Evolutionary conservation across 202 grass and related monocot species (phyloP), one percentile per base, ranked within the genome.

Genomic region (Brachypodium distachyon): DNA sequence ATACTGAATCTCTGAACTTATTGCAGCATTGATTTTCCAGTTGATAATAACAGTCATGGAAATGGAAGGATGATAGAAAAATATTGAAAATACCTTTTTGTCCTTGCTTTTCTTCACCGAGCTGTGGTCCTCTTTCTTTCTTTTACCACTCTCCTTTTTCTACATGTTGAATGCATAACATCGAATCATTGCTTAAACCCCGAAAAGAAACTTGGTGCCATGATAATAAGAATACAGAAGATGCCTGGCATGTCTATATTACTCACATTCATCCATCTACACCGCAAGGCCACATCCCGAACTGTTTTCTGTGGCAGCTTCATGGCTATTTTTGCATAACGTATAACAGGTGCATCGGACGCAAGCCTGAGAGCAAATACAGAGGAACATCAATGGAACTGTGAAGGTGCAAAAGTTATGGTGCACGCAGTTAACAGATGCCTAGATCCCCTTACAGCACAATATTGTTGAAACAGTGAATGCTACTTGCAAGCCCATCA

Each of bases 81-180:
- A 41, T 43, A 65, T 42, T 11, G 28, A 63, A 23, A 80, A 26
- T n/a, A 99, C 96, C 92, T 99, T 99, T 88, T 95, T 99, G 69
- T 99, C 96, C 81, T 99, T 99, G 89, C 63, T 95, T 88, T 98
- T 99, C 83, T 87, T 99, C 33, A 85, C 29, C 4, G 89, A 88
- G 77, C 68, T 93, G 79, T 98, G 91, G n/a, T 99, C 96, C 43
- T 99, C 92, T 75, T 99, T 96, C 78, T 93, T 99, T 87, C 96
- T 89, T 80, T 99, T 99, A 39, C 87, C 83, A 68, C 83, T 99
- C 83, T 96, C 92, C 53, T 99, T 99, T 86, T 96, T 99, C 96
- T 99, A 74, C 76, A 82, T 46, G 46, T 44, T 33, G 44, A 77
- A 76, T 46, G 44, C 31, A 83, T 51, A 81, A 81, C 25, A 43